phyloP scores from a whole-genome alignment of 2,329 filamentous ascomycete species.

The Polytolypa hystricis region DNA sequence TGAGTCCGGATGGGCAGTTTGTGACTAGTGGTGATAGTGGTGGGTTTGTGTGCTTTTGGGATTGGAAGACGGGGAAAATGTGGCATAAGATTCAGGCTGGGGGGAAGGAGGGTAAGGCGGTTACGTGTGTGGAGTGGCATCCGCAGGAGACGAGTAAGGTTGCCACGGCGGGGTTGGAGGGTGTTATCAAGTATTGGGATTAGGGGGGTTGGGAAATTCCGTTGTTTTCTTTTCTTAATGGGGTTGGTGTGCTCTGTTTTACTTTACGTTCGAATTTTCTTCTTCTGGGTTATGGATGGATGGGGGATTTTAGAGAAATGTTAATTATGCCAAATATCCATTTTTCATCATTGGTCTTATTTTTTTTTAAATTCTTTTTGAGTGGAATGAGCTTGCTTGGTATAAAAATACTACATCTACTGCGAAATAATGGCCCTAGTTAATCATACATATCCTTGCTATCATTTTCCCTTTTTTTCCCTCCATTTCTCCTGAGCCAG shows the following conservation, averaged over 20 bases:
- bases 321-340: too few species aligned
- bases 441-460: not conserved
- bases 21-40: slow-evolving; percentile 75
- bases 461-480: not conserved
- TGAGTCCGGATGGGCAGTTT: slow-evolving; percentile 86
- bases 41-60: slow-evolving; percentile 92
- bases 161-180: slow-evolving; percentile 79
- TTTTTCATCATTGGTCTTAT: not conserved
- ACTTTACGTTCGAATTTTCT: not conserved
- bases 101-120: slow-evolving; percentile 56
- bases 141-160: slow-evolving; percentile 96
- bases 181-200: slow-evolving; percentile 88
- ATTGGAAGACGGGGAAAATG: slow-evolving; percentile 99
- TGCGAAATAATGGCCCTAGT: not conserved
- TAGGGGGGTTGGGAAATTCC: slow-evolving; percentile 36
- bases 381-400: too few species aligned
- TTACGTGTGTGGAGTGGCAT: slow-evolving; percentile 89
- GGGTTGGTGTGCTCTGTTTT: not conserved
- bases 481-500: too few species aligned
- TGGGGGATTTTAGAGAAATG: not conserved
- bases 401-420: too few species aligned
- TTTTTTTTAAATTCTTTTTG: not conserved
- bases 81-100: slow-evolving; percentile 83
- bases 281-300: not conserved
- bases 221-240: not conserved